phyloP scores from a whole-genome alignment of 352 stramenopile genomes.

The Phytophthora sp. region DNA sequence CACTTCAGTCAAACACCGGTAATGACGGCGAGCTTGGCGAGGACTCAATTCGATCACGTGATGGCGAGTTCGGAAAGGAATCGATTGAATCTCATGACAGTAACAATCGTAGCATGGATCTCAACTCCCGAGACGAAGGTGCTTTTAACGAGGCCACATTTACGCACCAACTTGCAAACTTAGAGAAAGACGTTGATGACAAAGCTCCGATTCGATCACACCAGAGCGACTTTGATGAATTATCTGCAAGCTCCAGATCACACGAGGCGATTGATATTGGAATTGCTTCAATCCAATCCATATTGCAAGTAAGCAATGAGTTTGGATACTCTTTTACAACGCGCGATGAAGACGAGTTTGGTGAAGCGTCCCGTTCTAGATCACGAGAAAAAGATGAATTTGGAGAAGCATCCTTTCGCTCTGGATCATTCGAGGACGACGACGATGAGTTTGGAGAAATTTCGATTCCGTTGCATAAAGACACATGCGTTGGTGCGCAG shows the following conservation, averaged over 20 bases:
- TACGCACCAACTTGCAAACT: too few species aligned
- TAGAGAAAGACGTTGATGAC: too few species aligned
- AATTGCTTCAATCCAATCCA: neutral
- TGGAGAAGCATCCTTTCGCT: neutral
- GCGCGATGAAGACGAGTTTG: slow-evolving; percentile 4
- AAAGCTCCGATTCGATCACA: slow-evolving; percentile 1
- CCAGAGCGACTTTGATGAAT: too few species aligned
- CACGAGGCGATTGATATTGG: neutral
- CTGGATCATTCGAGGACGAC: neutral
- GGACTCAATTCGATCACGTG: neutral
- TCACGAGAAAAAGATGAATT: neutral
- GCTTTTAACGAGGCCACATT: too few species aligned
- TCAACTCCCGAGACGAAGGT: too few species aligned
- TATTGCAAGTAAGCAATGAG: neutral
- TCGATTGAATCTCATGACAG: too few species aligned
- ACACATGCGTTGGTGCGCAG: neutral
- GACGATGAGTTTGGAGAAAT: slow-evolving; percentile 20
- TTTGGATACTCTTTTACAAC: too few species aligned
- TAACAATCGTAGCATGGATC: too few species aligned
- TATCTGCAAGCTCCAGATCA: neutral
- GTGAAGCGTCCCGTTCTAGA: neutral
- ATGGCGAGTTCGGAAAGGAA: neutral
- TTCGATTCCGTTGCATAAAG: slow-evolving; percentile 18
- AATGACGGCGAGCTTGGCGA: neutral
- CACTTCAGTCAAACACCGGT: neutral